Evolutionary conservation across 768 basidiomycete genomes (phyloP).

Genomic region (Sistotremastrum niveocremeum): DNA sequence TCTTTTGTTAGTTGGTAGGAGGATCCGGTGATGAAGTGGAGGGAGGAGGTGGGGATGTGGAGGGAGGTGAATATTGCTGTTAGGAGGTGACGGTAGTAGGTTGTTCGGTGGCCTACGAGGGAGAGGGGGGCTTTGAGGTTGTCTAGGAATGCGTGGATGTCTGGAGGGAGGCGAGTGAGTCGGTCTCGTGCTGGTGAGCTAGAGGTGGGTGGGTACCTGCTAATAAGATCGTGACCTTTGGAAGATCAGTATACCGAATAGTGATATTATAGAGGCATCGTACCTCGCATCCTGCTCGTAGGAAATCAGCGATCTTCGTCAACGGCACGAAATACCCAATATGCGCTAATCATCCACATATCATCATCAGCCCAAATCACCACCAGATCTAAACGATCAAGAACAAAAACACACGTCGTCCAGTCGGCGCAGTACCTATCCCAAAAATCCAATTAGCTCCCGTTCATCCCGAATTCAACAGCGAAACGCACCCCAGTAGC

Average conservation of each 20-base stretch:
- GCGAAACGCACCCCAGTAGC: slow-evolving; percentile 63
- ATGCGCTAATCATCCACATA: slow-evolving; percentile 48
- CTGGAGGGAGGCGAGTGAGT: slow-evolving; percentile 23
- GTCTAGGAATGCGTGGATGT: slow-evolving; percentile 95
- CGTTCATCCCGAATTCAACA: not conserved
- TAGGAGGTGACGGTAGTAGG: slow-evolving; percentile 80
- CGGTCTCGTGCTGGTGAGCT: not conserved
- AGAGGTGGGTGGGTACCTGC: slow-evolving; percentile 37
- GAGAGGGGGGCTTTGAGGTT: slow-evolving; percentile 93
- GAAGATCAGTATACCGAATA: slow-evolving; percentile 4
- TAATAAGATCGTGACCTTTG: slow-evolving; percentile 62
- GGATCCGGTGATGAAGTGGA: slow-evolving; percentile 80
- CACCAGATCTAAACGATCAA: not conserved
- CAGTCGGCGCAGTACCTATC: slow-evolving; percentile 84
- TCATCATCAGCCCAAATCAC: slow-evolving; percentile 1
- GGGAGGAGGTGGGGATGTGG: slow-evolving; percentile 75
- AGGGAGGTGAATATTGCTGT: slow-evolving; percentile 76
- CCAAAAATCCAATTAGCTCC: not conserved
- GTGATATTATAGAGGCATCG: slow-evolving; percentile 13
- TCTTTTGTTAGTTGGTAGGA: slow-evolving; percentile 85
- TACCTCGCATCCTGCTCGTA: slow-evolving; percentile 83
- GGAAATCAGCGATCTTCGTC: slow-evolving; percentile 91
- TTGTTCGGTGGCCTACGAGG: slow-evolving; percentile 74
- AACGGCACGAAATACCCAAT: slow-evolving; percentile 95
- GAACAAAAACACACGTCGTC: slow-evolving; percentile 56